Conservation (phyloP, 2,329 filamentous ascomycete genomes). For the Geosmithia flava region DNA sequence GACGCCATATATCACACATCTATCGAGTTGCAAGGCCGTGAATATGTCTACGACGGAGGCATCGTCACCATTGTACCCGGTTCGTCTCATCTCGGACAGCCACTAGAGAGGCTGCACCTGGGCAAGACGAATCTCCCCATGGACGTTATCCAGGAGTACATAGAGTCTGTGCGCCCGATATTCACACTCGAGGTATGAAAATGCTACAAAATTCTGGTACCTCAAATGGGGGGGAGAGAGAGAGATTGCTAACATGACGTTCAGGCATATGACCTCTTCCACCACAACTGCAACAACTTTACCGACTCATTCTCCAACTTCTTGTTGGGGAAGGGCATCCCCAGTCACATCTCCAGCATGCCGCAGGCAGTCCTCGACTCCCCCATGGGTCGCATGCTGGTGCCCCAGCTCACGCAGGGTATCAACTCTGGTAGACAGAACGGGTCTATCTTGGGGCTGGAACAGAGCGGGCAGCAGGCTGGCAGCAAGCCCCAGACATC, state of each 20-base stretch:
- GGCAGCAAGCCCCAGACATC: conserved; percentile 3
- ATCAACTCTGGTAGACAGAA: conserved; percentile 35
- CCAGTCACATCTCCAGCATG: conserved; percentile 72
- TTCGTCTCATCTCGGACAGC: conserved; percentile 73
- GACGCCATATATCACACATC: conserved; percentile 95
- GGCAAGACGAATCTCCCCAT: conserved; percentile 68
- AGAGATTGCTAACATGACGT: no score
- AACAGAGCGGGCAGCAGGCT: conserved; percentile 19
- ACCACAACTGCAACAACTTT: conserved; percentile 97
- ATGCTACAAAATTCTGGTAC: not conserved
- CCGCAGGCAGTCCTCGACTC: conserved; percentile 77
- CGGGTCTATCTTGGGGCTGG: conserved; percentile 40
- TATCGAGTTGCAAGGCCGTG: conserved; percentile 69
- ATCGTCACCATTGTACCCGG: conserved; percentile 74
- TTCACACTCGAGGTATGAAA: conserved; percentile 62
- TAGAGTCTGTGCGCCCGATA: conserved; percentile 69
- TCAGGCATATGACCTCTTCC: conserved; percentile 77
- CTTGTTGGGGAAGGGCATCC: conserved; percentile 77
- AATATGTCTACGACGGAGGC: conserved; percentile 84
- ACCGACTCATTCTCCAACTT: conserved; percentile 88
- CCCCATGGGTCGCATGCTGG: conserved; percentile 78
- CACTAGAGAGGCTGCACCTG: conserved; percentile 63
- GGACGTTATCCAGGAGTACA: conserved; percentile 75
- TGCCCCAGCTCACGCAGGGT: conserved; percentile 51
- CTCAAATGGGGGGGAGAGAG: no score